These are phyloP conservation scores for Fraxinus cuspidata DNA, from an alignment of 257 asterid species.

Conservation along the genomic window DNA sequence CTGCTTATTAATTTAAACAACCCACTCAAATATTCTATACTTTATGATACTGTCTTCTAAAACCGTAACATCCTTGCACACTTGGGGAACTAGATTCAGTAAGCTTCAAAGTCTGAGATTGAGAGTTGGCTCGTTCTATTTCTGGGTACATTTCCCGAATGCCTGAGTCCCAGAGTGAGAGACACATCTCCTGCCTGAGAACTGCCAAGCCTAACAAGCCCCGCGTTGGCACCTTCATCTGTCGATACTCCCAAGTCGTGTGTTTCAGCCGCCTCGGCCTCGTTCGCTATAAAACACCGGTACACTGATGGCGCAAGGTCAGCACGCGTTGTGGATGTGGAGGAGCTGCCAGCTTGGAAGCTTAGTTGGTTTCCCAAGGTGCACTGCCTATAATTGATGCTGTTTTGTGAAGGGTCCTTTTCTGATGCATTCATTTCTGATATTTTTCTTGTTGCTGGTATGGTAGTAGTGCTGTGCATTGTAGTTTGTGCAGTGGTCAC, in stretches of 20 bases:
- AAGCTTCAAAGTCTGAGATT: constrained; percentile 53
- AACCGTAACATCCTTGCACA: constrained; percentile 13
- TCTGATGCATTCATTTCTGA: constrained; percentile 45
- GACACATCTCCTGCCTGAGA: constrained; percentile 50
- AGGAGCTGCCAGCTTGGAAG: constrained; percentile 16
- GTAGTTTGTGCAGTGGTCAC: constrained; percentile 32
- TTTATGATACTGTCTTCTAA: neutral
- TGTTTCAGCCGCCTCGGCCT: constrained; percentile 10
- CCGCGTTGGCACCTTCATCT: constrained; percentile 7
- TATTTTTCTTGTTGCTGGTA: constrained; percentile 32
- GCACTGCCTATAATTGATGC: constrained; percentile 35
- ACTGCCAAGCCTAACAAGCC: constrained; percentile 27
- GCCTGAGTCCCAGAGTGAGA: constrained; percentile 70
- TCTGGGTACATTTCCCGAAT: constrained; percentile 56
- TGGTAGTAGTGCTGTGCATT: constrained; percentile 21
- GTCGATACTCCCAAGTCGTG: neutral
- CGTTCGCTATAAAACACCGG: constrained; percentile 25
- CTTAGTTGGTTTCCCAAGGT: constrained; percentile 43
- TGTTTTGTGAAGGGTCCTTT: constrained; percentile 47
- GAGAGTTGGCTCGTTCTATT: constrained; percentile 44
- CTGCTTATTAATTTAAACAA: constrained; percentile 15
- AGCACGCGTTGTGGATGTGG: constrained; percentile 19
- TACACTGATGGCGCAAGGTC: constrained; percentile 25
- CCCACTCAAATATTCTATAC: constrained; percentile 3
- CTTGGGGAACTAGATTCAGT: constrained; percentile 20